Conservation (phyloP, 805 yeast species). For the Saccharomycopsis capsularis region DNA sequence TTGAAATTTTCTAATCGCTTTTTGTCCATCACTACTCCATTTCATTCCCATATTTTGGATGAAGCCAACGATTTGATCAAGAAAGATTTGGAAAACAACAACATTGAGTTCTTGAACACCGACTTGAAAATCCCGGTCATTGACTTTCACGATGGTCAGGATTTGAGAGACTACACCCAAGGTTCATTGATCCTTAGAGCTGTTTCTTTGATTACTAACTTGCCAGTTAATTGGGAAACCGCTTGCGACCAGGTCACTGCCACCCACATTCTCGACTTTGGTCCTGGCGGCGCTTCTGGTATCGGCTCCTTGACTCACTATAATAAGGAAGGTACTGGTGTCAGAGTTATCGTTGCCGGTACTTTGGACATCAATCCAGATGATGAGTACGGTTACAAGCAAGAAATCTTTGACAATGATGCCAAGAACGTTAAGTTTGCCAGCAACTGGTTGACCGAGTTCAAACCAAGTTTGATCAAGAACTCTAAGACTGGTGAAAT, state of each 20-base stretch:
- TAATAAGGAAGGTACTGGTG: conserved; percentile 98
- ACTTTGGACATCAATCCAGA: conserved; percentile 65
- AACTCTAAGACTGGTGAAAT: conserved; percentile 60
- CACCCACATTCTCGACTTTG: conserved; percentile 91
- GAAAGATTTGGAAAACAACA: conserved; percentile 54
- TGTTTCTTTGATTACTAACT: conserved; percentile 74
- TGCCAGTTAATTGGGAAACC: conserved; percentile 91
- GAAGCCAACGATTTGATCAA: conserved; percentile 63
- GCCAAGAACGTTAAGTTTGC: conserved; percentile 67
- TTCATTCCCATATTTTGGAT: conserved; percentile 83
- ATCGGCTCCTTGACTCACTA: conserved; percentile 93
- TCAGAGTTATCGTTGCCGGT: conserved; percentile 90
- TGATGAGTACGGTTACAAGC: conserved; percentile 92
- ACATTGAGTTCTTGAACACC: conserved; percentile 46
- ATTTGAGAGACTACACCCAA: conserved; percentile 47
- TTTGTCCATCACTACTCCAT: conserved; percentile 92
- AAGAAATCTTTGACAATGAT: conserved; percentile 79
- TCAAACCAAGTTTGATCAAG: conserved; percentile 76
- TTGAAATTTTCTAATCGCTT: conserved; percentile 88
- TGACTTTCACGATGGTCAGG: conserved; percentile 82
- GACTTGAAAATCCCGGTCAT: conserved; percentile 77
- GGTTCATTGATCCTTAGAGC: conserved; percentile 62
- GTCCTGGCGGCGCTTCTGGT: conserved; percentile 98
- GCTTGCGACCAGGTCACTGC: conserved; percentile 59
- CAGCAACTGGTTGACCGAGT: conserved; percentile 85